phyloP scores from a whole-genome alignment of 257 asterid species.

The Gentiana dahurica region DNA sequence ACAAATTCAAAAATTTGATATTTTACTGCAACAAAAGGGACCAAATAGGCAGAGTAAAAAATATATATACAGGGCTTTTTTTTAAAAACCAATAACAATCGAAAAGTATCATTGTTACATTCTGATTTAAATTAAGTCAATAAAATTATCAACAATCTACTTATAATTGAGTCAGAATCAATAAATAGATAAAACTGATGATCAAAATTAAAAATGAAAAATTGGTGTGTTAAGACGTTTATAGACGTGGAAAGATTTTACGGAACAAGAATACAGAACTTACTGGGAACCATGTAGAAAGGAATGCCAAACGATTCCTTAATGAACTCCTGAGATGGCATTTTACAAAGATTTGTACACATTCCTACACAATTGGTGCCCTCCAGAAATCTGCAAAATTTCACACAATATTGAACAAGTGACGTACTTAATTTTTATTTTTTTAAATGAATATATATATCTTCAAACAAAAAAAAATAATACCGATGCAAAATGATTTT shows the following conservation, averaged over 20 bases:
- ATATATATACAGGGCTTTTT: too few species aligned
- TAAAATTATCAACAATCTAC: too few species aligned
- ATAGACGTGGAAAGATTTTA: too few species aligned
- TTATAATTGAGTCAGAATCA: neutral
- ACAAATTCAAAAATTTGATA: constrained; percentile 3
- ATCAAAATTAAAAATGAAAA: too few species aligned
- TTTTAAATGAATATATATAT: too few species aligned
- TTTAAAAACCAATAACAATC: too few species aligned
- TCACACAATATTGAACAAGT: neutral
- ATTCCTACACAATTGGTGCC: constrained; percentile 91
- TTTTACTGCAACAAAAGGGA: neutral
- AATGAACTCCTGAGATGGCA: constrained; percentile 77
- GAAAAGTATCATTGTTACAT: too few species aligned
- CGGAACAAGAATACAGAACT: constrained; percentile 10
- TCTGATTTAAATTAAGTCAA: too few species aligned
- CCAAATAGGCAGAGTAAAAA: neutral
- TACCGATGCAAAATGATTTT: too few species aligned
- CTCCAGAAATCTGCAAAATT: constrained; percentile 60
- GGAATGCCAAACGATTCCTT: constrained; percentile 78
- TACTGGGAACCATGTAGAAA: constrained; percentile 84
- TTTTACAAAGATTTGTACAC: constrained; percentile 95
- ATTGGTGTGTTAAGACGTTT: too few species aligned
- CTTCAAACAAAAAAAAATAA: too few species aligned
- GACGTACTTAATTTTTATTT: neutral
- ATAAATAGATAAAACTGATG: neutral